Percentiles rank a stretch among this genome's conserved stretches.
phyloP scores from a whole-genome alignment of 2,329 filamentous ascomycete genomes.

The Neofusicoccum umdonicola region DNA sequence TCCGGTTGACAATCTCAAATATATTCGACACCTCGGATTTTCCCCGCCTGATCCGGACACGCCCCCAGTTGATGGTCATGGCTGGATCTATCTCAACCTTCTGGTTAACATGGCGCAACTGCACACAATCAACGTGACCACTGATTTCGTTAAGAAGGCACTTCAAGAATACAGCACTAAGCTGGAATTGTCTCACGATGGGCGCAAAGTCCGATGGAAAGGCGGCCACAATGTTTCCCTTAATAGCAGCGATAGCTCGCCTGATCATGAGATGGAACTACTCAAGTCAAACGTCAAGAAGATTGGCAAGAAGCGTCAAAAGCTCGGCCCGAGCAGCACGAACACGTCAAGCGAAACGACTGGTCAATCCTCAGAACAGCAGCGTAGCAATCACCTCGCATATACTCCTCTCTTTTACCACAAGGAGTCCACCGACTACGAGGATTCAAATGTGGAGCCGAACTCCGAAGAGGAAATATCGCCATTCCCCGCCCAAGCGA shows the following conservation, averaged over 20 bases:
- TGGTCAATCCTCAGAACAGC: conserved; percentile 10
- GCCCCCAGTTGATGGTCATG: conserved; percentile 56
- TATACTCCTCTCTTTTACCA: conserved; percentile 52
- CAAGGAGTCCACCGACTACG: conserved; percentile 38
- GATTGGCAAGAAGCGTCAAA: conserved; percentile 22
- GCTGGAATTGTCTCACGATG: conserved; percentile 74
- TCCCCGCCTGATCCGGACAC: conserved; percentile 53
- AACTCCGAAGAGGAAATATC: conserved; percentile 33
- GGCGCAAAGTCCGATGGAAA: conserved; percentile 76
- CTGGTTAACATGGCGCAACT: conserved; percentile 79
- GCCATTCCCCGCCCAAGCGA: conserved; percentile 24
- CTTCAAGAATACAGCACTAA: conserved; percentile 68
- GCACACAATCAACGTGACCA: conserved; percentile 79
- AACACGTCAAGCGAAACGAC: conserved; percentile 23
- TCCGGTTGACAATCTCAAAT: conserved; percentile 74
- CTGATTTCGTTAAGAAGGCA: conserved; percentile 72
- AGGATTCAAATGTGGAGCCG: not conserved
- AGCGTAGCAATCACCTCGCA: conserved; percentile 31
- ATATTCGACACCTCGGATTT: conserved; percentile 72
- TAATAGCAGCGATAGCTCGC: conserved; percentile 62
- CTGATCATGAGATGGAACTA: conserved; percentile 21
- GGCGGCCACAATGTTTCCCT: conserved; percentile 65
- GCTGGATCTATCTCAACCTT: conserved; percentile 81
- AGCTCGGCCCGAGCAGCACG: conserved; percentile 24
- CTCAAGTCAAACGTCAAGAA: not conserved